phyloP scores from a whole-genome alignment of 108 stramenopile species.

The Cyclotella sp. region DNA sequence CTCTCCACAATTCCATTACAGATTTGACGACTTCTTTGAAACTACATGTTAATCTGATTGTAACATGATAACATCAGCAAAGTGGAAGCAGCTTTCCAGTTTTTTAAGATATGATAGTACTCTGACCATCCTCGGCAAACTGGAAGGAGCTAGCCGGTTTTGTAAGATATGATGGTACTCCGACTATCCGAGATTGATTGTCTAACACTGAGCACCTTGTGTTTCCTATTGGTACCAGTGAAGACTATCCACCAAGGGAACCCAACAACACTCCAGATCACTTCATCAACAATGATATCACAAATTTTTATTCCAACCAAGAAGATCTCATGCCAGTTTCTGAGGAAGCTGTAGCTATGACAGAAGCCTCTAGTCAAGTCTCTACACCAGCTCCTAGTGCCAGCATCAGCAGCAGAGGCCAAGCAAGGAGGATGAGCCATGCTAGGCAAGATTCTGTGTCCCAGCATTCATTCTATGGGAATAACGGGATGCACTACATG shows the following conservation, averaged over 20 bases:
- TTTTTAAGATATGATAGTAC: neutral
- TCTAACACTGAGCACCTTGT: neutral
- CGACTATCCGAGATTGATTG: neutral
- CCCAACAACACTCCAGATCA: neutral
- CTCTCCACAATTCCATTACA: constrained; percentile 45
- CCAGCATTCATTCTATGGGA: neutral
- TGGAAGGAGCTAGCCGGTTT: no score
- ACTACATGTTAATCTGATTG: neutral
- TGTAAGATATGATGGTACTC: no score
- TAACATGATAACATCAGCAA: neutral
- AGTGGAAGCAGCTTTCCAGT: neutral
- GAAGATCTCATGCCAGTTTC: neutral
- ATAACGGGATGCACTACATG: neutral
- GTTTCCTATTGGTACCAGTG: neutral
- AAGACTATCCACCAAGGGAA: neutral
- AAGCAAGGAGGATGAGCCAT: neutral
- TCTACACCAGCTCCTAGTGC: neutral
- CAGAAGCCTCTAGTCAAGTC: neutral
- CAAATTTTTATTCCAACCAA: neutral
- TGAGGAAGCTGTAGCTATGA: neutral
- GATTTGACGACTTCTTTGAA: constrained; percentile 24
- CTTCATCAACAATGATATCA: neutral
- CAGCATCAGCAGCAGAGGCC: neutral
- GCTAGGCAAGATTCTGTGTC: neutral
- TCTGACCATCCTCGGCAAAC: neutral